Evolutionary conservation across 192 early-diverging fungal genomes (phyloP), one percentile per base, ranked within the genome.

Genomic region (Backusella liffmaniae): DNA sequence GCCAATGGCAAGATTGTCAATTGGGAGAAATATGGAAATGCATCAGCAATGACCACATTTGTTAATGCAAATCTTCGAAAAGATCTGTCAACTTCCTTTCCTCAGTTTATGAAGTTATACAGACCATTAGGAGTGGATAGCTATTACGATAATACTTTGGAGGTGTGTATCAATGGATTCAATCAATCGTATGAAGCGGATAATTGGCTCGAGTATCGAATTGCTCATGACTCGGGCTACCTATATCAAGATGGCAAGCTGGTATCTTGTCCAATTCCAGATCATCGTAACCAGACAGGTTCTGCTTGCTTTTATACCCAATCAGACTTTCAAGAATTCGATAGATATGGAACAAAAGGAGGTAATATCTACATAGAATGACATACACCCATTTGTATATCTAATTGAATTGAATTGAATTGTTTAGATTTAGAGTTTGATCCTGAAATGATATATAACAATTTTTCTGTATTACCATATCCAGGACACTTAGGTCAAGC

Each of bases 51-150:
- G 49, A 79, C 82, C 4, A 16, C 67, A 12, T 56, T 51, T 36
- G 79, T 83, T 2, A 74, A 65, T 26, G 32, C 65, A 36, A 76
- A 83, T 70, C 51, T 74, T 18, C 76, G 75, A 34, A 65, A 74
- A 16, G 82, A 83, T 41, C 39, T 83, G 2, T 83, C 82, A 4
- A 72, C 78, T 42, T 73, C 80, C 36, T 83, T 83, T 53, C 82
- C 82, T 5, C 73, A 62, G 13, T 83, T 76, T 69, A 83, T 79
- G 68, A 41, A 65, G 7, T 62, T 83, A 15, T 26, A 70, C 10
- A 73, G 82, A 41, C 32, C 70, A 26, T n/a, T 0, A 18, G 21
- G 30, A 18, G 39, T 69, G 12, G 56, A 23, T 46, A 66, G 68
- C 2, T 80, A 80, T 68, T 18, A 66, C n/a, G 67, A 83, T 34